These are phyloP conservation scores for Phytophthora niederhauseri DNA, from an alignment of 352 stramenopile genomes.

Conservation along the genomic window DNA sequence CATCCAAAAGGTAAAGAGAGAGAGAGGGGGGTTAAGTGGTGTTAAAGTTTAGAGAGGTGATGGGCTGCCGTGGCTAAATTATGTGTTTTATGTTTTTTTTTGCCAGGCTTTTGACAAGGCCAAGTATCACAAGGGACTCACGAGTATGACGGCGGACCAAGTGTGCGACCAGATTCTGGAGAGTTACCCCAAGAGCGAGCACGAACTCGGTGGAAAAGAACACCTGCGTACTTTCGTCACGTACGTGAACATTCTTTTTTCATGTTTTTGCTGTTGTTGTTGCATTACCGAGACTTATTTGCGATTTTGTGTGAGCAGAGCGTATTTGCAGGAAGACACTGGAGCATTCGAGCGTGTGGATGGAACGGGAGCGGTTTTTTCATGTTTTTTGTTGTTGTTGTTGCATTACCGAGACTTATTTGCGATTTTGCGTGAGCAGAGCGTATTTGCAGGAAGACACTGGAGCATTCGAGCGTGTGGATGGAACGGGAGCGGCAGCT, in stretches of 20 bases:
- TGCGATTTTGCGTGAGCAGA: constrained; percentile 15
- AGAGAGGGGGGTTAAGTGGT: neutral
- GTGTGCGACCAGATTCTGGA: constrained; percentile 78
- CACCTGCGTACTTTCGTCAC: constrained; percentile 71
- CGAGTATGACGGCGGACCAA: constrained; percentile 63
- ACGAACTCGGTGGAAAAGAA: constrained; percentile 74
- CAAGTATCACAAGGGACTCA: constrained; percentile 59
- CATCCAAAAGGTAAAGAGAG: constrained; percentile 59
- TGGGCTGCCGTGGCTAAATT: neutral
- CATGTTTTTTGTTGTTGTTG: neutral
- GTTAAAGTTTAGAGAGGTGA: constrained; percentile 4
- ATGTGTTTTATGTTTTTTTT: constrained; percentile 5
- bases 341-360: constrained; percentile 38
- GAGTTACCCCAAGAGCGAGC: constrained; percentile 73
- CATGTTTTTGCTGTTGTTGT: neutral
- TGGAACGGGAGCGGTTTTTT: constrained; percentile 4
- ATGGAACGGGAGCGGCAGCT: constrained; percentile 12
- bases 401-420: neutral
- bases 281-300: neutral
- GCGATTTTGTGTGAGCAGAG: constrained; percentile 16
- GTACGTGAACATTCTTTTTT: constrained; percentile 38
- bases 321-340: constrained; percentile 49
- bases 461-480: constrained; percentile 36
- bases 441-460: constrained; percentile 49
- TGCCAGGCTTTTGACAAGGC: constrained; percentile 82